Evolutionary conservation across 2,329 filamentous ascomycete species (phyloP).

Genomic region (Zymoseptoria brevis): DNA sequence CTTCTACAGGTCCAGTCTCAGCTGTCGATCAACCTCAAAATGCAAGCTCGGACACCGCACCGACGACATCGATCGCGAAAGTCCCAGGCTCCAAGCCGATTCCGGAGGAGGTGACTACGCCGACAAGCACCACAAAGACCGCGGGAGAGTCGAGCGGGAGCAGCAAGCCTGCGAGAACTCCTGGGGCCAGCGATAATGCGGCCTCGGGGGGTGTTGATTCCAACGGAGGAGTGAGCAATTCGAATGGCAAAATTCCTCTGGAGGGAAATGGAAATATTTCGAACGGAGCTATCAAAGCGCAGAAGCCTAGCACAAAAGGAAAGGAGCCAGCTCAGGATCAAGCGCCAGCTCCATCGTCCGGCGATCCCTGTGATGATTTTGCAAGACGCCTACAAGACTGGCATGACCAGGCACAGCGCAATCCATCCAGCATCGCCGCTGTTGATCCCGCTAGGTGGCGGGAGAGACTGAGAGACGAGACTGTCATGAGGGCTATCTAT

Average conservation of each 20-base stretch:
- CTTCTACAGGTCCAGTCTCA: not conserved
- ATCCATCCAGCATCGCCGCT: constrained; percentile 1
- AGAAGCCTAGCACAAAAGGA: not conserved
- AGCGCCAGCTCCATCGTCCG: not conserved
- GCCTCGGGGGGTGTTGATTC: not conserved
- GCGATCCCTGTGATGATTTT: not conserved
- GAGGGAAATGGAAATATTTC: not conserved
- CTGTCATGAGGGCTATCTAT: not conserved
- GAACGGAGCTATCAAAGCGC: not conserved
- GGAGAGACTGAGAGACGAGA: not conserved
- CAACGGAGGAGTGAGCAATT: not conserved
- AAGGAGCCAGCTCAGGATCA: not conserved
- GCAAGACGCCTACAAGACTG: not conserved
- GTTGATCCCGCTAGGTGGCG: too few species aligned
- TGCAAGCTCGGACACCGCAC: not conserved
- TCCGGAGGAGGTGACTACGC: not conserved
- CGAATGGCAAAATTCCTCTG: not conserved
- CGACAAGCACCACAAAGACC: not conserved
- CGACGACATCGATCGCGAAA: not conserved
- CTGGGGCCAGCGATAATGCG: not conserved
- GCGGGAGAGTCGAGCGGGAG: not conserved
- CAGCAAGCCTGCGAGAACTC: not conserved
- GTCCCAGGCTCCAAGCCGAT: not conserved
- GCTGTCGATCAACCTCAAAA: not conserved
- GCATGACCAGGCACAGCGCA: not conserved